A percentile compares a stretch with the other conserved stretches of the same genome.
Conservation (phyloP, 805 yeast species). For the Suhomyces sp. region DNA sequence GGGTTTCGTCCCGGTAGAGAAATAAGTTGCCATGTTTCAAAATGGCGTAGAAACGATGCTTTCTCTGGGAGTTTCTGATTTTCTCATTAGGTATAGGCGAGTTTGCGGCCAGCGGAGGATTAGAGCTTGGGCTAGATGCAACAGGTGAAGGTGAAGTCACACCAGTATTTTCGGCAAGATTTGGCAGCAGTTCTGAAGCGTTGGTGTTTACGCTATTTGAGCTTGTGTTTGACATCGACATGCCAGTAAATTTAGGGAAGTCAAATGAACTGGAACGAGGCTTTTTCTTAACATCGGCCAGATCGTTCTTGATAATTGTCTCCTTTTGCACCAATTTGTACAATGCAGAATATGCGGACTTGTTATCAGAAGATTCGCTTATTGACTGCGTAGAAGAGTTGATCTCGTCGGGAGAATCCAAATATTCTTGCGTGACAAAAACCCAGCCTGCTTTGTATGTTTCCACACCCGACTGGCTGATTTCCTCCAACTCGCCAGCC, state of each 20-base stretch:
- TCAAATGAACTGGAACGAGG: slow-evolving; percentile 10
- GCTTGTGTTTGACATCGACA: not conserved
- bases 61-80: slow-evolving; percentile 32
- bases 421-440: slow-evolving; percentile 74
- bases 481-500: slow-evolving; percentile 66
- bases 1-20: slow-evolving; percentile 69
- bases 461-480: slow-evolving; percentile 56
- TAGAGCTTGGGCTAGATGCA: not conserved
- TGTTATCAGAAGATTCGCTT: slow-evolving; percentile 40
- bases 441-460: slow-evolving; percentile 74
- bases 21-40: slow-evolving; percentile 86
- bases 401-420: slow-evolving; percentile 45
- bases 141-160: not conserved
- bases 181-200: not conserved
- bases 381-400: slow-evolving; percentile 43
- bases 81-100: slow-evolving; percentile 5
- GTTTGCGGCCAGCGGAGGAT: slow-evolving; percentile 1
- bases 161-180: not conserved
- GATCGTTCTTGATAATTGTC: slow-evolving; percentile 5
- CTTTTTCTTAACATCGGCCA: slow-evolving; percentile 1
- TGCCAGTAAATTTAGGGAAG: slow-evolving; percentile 1
- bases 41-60: slow-evolving; percentile 65
- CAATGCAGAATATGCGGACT: slow-evolving; percentile 59
- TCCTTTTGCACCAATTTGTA: slow-evolving; percentile 52
- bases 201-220: not conserved